Base-by-base conservation (phyloP, 371 early-diverging fungal species). In the Circinella minor region DNA sequence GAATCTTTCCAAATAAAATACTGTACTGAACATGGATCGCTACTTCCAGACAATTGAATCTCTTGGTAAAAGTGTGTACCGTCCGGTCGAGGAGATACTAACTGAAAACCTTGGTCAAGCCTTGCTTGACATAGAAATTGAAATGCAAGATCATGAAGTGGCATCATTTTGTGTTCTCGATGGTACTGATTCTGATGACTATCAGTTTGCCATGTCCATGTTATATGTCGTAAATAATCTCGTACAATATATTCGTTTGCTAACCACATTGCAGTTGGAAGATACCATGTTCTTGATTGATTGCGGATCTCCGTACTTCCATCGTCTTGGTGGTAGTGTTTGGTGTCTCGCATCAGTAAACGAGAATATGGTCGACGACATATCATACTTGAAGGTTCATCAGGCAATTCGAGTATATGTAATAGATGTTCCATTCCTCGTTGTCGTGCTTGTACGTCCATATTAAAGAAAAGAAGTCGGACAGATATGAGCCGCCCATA, bases 1-100 rank as follows among this genome's bases (percentile, higher is more conserved):
- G 80, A 70, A 73, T 94, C 90, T 65, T 90, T 86, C 77, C 89
- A 81, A 39, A 93, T 81, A 61, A 91, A 87, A 71, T 92, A 93
- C 72, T 91, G 91, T 7, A 90, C 72, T 3, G 92, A 82, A 54
- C 83, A 83, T 37, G 66, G 54, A 11, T 69, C 68, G 15, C 65
- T 67, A 36, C 61, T 69, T 11, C 49, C 65, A 20, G 69, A 71
- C 9, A 78, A 62, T 3, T 66, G 47, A 17, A 90, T 72, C 63
- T 93, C 92, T 61, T 88, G 89, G 76, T 91, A 93, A 66, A 95
- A 89, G 34, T 91, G 89, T 4, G 88, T 84, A 27, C 87, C 80
- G 65, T 90, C 84, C 0, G 81, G 86, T 48, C 84, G 69, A 14
- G 88, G 86, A 6, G 87, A 86, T 0, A 91, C 88, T 3, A 89